Base-by-base conservation (phyloP, 2,329 filamentous ascomycete genomes). In the Scytalidium sp. region DNA sequence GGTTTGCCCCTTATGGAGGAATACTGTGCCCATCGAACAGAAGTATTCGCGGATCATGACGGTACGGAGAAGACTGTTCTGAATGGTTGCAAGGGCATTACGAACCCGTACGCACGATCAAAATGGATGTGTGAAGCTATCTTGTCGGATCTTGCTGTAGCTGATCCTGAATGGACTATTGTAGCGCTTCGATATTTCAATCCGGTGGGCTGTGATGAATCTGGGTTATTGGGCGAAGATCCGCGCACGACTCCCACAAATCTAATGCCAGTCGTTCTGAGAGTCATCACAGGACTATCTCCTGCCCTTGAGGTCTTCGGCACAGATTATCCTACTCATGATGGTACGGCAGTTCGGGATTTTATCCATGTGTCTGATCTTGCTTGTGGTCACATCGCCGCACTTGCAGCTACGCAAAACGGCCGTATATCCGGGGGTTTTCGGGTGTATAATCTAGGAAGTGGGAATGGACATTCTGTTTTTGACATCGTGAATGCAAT, bases 101-200 rank as follows among this genome's bases (percentile, higher is more conserved):
- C 80, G n/a, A 83, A 79, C 55, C 82, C 82, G 2, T 85, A 85
- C 57, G 83, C 81, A 20, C 74, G 83, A 44, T 80, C 81, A 3
- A 86, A 85, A 63, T 85, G 80, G 71, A 82, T 86, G 65, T 81
- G 80, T 54, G 83, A 85, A 60, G 80, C 81, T 9, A 85, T 85
- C 41, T 68, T 86, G 9, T 76, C 80, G 8, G 83, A 85, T 59
- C 66, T 83, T 40, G 81, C 80, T 13, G 66, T 70, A 15, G 76
- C 83, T 3, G 80, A 85, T 60, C 74, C 80, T 6, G 72, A 75
- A 20, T 84, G 81, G 81, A 78, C 75, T 15, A 81, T 85, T 55
- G 77, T 81, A 29, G 80, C 80, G 3, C 69, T 85, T 36, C 73
- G 82, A 20, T 85, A 85, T 65, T 85, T 85, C 69, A 85, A 85